These are phyloP conservation scores for Teratosphaeria gauchensis DNA, from an alignment of 2,329 filamentous ascomycete genomes.

Conservation along the genomic window DNA sequence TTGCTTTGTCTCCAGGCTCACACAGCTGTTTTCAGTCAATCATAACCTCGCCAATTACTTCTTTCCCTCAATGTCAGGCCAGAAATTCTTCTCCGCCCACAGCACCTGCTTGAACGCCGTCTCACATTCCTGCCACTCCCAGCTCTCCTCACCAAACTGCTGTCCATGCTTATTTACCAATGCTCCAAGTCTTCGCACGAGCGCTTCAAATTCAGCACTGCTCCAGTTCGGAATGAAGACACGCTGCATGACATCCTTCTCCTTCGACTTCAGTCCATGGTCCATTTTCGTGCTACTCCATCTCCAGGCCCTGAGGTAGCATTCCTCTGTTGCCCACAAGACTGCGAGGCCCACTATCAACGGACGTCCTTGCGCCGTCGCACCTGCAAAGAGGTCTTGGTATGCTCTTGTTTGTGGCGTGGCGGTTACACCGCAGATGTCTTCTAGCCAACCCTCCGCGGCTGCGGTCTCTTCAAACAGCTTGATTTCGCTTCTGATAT, in stretches of 20 bases:
- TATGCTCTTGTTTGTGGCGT: slow-evolving; percentile 33
- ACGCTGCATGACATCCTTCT: slow-evolving; percentile 38
- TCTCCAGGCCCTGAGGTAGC: slow-evolving; percentile 39
- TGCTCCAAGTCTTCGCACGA: slow-evolving; percentile 36
- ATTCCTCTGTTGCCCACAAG: slow-evolving; percentile 64
- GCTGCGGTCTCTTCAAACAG: slow-evolving; percentile 58
- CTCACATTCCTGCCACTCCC: slow-evolving; percentile 41
- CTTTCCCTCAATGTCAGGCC: slow-evolving; percentile 33
- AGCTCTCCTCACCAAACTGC: slow-evolving; percentile 30
- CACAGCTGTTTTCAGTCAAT: neutral
- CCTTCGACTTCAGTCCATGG: slow-evolving; percentile 11
- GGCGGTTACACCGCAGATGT: slow-evolving; percentile 33
- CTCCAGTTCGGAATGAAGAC: slow-evolving; percentile 44
- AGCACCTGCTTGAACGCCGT: slow-evolving; percentile 39
- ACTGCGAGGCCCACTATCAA: slow-evolving; percentile 60
- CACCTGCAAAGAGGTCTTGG: slow-evolving; percentile 50
- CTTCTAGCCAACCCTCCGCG: slow-evolving; percentile 32
- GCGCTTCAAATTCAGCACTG: slow-evolving; percentile 37
- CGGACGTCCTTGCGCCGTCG: slow-evolving; percentile 39
- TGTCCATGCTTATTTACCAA: slow-evolving; percentile 39
- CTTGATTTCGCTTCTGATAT: slow-evolving; percentile 55
- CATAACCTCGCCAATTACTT: neutral
- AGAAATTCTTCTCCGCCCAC: slow-evolving; percentile 40
- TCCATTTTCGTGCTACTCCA: slow-evolving; percentile 31
- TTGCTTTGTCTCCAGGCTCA: neutral